Base-by-base conservation (phyloP, 257 asterid species). In the Fraxinus pennsylvanica region DNA sequence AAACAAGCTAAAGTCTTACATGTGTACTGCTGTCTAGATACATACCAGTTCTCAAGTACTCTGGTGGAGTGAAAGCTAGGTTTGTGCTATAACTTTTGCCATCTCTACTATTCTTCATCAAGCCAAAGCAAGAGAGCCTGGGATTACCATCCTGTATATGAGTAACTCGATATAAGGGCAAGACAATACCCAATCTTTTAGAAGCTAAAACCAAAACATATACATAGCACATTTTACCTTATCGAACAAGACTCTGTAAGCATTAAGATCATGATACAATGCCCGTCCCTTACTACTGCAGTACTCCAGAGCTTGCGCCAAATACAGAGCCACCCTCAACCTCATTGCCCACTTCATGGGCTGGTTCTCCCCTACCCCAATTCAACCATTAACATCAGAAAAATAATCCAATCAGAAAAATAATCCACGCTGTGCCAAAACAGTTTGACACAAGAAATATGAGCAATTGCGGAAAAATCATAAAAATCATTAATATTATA, bases 301-400 rank as follows among this genome's bases (percentile, higher is more conserved):
- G 72, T 87, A 83, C 66, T 87, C 90, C 83, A 87, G 76, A 79
- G 90, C 90, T 78, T 87, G 89, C 1, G 90, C 87, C 73, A 87
- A 84, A 67, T 87, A 83, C 57, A 87, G 79, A 14, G 87, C 86
- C 29, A 87, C 90, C 81, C 89, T 74, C 80, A 87, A 66, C 79
- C 90, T 81, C 90, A 87, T 87, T 45, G 89, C 87, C 90, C 88
- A 87, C 68, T 83, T 85, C 90, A 87, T 85, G 3, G 87, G 89
- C 75, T 85, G 89, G 70, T 79, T 76, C 79, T 87, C 90, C 89
- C 90, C 90, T 87, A 57, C 38, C 43, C 45, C 81, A 79, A 75
- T 69, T 69, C 74, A 84, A 77, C 38, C 68, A 52, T 12, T 39
- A 75, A 61, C 39, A 82, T 43, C 76, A 79, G 76, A 65, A 57